Evolutionary conservation across 257 asterid genomes (phyloP), one percentile per base, ranked within the genome.

Genomic region (Plantago major): DNA sequence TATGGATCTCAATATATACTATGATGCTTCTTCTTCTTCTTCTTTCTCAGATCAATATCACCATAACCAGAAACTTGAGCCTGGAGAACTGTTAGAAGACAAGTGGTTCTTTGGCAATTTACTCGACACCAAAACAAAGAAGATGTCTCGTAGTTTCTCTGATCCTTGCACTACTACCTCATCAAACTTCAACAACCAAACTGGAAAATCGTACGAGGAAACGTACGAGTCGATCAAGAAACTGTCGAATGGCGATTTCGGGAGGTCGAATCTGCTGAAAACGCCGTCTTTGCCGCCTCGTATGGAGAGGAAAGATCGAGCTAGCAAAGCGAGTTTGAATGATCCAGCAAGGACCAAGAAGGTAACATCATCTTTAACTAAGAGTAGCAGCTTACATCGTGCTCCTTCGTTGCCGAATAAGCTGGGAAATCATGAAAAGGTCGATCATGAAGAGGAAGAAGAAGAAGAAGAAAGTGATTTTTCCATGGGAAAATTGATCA

Each of bases 401-500:
- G 70, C 79, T 1, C 84, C 81, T 0, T 79, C 81, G 30, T 56
- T 75, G 60, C 84, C 84, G 3, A 11, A 50, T 45, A 42, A 55
- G 47, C 10, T 68, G 15, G 30, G 8, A 33, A 61, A 48, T 8
- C 9, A 40, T 58, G 38, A n/a, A 22, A 22, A 22, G 28, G 42
- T 33, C 22, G 40, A 33, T 4, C 40, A 33, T 8, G 51, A 50
- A 6, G 50, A 50, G 8, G 73, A 80, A n/a, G 63, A 28, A 28
- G 72, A 69, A 17, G 83, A 79, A 56, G 81, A 76, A 55, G 85
- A 77, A 65, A 72, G 67, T 60, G 83, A 82, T 1, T 77, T 71
- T 59, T 76, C 83, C 0, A 76, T 82, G 85, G 83, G 81, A 16
- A 82, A 54, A 47, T 73, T 82, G 74, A 82, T 82, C 18, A 76